Evolutionary conservation across 2,329 filamentous ascomycete species (phyloP), one percentile per base, ranked within the genome.

Genomic region (Corynespora cassiicola): DNA sequence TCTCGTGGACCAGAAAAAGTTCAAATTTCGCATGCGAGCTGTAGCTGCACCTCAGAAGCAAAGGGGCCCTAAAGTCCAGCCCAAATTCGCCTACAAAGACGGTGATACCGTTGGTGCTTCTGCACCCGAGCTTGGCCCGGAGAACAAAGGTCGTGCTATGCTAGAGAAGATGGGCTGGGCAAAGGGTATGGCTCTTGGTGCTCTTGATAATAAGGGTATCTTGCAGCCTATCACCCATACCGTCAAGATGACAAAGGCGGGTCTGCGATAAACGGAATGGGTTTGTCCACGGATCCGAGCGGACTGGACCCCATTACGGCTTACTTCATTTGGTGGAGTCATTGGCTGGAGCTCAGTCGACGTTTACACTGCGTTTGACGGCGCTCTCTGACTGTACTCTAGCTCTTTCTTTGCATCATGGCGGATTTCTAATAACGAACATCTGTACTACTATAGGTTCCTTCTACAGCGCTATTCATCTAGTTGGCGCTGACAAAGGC

Each of bases 121-220:
- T 31, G 91, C 92, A 2, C 88, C 90, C 8, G 91, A 96, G 65
- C 77, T 99, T 20, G 88, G 88, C 1, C 75, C 76, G 4, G 87
- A 87, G 36, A 97, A 96, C 64, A 89, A 83, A 52, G 94, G 94
- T 8, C 81, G 90, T 33, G 82, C 84, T 3, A 88, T 99, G 83
- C 72, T 99, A 49, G 90, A 95, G 72, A 97, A 94, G 71, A 97
- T 97, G 94, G 94, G 94, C 3, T 99, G 94, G 91, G 87, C 81
- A 45, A 86, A 79, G 35, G 94, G 94, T 5, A 95, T 86, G 61
- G 88, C 87, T 2, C 77, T 99, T 1, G 94, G 94, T 35, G 82
- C 88, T 8, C 63, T 75, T 1, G 84, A 95, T 48, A 96, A 95
- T 66, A 88, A 94, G 67, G 94, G 94, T 20, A 94, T 96, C 35